Conservation (phyloP, 257 asterid genomes). For the Plantago elongata region DNA sequence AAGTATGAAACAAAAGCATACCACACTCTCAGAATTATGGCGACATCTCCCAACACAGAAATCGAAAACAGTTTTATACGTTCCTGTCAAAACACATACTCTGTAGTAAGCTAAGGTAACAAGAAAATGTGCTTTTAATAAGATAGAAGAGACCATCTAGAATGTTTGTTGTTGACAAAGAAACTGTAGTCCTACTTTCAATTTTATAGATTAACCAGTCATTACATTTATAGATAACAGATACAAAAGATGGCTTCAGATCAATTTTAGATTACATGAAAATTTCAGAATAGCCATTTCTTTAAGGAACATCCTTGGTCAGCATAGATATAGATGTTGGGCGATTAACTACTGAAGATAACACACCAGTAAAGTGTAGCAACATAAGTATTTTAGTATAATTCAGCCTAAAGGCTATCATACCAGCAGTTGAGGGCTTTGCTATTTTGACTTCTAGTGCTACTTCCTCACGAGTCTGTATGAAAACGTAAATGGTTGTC, state of each 20-base stretch:
- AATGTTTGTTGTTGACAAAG: no score
- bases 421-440: conserved; percentile 80
- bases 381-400: conserved; percentile 14
- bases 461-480: conserved; percentile 47
- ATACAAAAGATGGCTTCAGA: no score
- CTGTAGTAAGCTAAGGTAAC: conserved; percentile 1
- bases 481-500: conserved; percentile 17
- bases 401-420: conserved; percentile 10
- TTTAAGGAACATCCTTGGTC: conserved; percentile 6
- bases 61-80: conserved; percentile 55
- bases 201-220: no score
- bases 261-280: not conserved
- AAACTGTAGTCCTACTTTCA: no score
- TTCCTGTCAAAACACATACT: conserved; percentile 45
- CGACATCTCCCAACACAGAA: conserved; percentile 92
- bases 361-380: conserved; percentile 3
- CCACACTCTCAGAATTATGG: conserved; percentile 94
- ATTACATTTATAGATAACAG: no score
- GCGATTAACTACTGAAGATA: not conserved
- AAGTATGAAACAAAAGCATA: conserved; percentile 28
- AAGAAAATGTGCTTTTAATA: conserved; percentile 6
- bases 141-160: not conserved
- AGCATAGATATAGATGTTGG: conserved; percentile 9
- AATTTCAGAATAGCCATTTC: not conserved
- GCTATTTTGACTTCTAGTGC: conserved; percentile 62